Evolutionary conservation across 306 rosid species (phyloP), one percentile per base, ranked within the genome.

Genomic region (Leucaena leucocephala): DNA sequence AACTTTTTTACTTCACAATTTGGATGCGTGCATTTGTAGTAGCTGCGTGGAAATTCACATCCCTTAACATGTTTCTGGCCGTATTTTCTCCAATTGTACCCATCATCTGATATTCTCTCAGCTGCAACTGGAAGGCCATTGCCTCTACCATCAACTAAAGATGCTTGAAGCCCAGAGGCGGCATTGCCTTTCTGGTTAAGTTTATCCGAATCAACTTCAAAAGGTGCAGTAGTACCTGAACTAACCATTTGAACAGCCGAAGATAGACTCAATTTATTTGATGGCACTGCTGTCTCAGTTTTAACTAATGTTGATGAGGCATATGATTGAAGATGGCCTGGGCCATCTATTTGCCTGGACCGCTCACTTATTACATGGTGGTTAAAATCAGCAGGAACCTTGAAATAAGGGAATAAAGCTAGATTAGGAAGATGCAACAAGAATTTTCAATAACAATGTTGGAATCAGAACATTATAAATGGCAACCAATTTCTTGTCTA

Each of bases 41-140:
- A 95, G 88, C 98, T 95, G 81, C 98, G 97, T 0, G 98, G 98
- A 80, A 92, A 95, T 86, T 95, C 98, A 85, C 98, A 84, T 76
- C 98, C 98, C 83, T 95, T 95, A 77, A 95, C 98, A 62, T 76
- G 98, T 78, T 95, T 95, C 84, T 95, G 98, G 76, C 98, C 98
- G 61, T 95, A 95, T 71, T 95, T 95, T 75, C 98, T 82, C 98
- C 98, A 95, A 84, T 95, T 92, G 83, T 95, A 95, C 76, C 98
- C 98, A 82, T 93, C 99, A 71, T 95, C 95, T 63, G 96, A 90
- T 58, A 85, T 50, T 78, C 83, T 88, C 42, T 89, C 93, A 16
- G 85, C 71, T 61, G 82, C 83, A 45, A 85, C 85, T 45, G 91
- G 80, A 85, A 82, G 68, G 66, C 88, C 89, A 81, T 76, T 81